These are phyloP conservation scores for Peronospora belbahrii DNA, from an alignment of 352 stramenopile species.

Conservation along the genomic window DNA sequence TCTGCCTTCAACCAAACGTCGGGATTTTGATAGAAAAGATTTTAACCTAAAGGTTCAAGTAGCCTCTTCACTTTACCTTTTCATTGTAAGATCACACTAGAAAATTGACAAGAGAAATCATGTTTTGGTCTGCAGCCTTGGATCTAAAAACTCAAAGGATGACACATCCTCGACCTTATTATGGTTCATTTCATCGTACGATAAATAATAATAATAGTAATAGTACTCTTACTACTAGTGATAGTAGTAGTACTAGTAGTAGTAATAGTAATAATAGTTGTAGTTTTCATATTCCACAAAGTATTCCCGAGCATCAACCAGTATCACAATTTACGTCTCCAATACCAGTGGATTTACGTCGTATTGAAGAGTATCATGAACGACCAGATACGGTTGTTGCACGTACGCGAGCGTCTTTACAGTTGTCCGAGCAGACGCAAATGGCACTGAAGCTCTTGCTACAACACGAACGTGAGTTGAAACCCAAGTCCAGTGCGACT, in stretches of 20 bases:
- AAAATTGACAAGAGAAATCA: too few relatives aligned
- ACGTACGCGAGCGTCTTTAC: constrained; percentile 17
- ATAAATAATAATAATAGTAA: constrained; percentile 18
- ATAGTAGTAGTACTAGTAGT: too few relatives aligned
- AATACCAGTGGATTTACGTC: constrained; percentile 10
- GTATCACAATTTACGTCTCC: constrained; percentile 57
- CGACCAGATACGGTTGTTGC: constrained; percentile 20
- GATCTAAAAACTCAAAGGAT: constrained; percentile 46
- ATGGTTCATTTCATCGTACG: constrained; percentile 53
- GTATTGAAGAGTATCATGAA: constrained; percentile 27
- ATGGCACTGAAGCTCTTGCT: constrained; percentile 32
- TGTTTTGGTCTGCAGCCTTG: constrained; percentile 72
- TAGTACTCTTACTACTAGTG: too few relatives aligned
- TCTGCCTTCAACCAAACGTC: neutral
- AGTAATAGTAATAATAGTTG: too few relatives aligned
- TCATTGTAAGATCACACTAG: too few relatives aligned
- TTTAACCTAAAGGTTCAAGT: neutral
- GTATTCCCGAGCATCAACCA: constrained; percentile 66
- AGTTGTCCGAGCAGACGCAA: constrained; percentile 22
- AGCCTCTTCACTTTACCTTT: too few relatives aligned
- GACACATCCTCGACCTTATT: constrained; percentile 25
- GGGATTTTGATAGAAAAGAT: neutral
- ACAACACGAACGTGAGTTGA: constrained; percentile 11
- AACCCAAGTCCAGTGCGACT: neutral
- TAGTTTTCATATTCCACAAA: constrained; percentile 60